Evolutionary conservation across 345 rosid genomes (phyloP), one percentile per base, ranked within the genome.

Genomic region (Chamaenerion angustifolium): DNA sequence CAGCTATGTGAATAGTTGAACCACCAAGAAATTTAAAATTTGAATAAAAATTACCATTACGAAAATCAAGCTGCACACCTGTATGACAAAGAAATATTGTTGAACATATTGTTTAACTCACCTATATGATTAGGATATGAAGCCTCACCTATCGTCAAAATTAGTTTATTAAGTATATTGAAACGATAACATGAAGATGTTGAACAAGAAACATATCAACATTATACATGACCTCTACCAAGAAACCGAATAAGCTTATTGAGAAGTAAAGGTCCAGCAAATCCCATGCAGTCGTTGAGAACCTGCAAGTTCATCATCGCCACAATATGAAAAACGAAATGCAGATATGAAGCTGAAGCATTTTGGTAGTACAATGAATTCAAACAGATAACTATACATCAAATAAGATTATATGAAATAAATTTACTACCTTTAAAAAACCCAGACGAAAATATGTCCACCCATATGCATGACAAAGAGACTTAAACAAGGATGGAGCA

Each of bases 201-300:
- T 21, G 12, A 16, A 49, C 52, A 49, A 21, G 16, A 49, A 16
- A 49, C 9, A 49, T 25, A 19, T 48, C 40, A 11, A 21, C 14
- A 23, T 3, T 49, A 3, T 47, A 18, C 66, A 48, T 12, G 51
- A 89, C 95, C 95, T 80, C 70, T 72, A 69, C 85, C 79, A 61
- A 89, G 89, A 75, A 72, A 80, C 62, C 60, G 75, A 76, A 89
- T 80, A 23, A 82, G 87, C 65, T 63, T 79, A 67, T 89, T 89
- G 55, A 85, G 93, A 45, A 89, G 80, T 58, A 89, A 66, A 1
- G 97, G 97, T 62, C 82, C 93, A 6, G 65, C 80, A 74, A 89
- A 85, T 60, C 89, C 85, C 21, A 89, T 61, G 53, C 76, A 75
- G 64, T 89, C 97, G 68, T 85, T 85, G 46, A 85, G 62, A 52